Percentiles rank a stretch among this genome's conserved stretches.
These are phyloP conservation scores for Graphilbum ipis-grandicollis DNA, from an alignment of 2,329 filamentous ascomycete genomes.

Conservation along the genomic window DNA sequence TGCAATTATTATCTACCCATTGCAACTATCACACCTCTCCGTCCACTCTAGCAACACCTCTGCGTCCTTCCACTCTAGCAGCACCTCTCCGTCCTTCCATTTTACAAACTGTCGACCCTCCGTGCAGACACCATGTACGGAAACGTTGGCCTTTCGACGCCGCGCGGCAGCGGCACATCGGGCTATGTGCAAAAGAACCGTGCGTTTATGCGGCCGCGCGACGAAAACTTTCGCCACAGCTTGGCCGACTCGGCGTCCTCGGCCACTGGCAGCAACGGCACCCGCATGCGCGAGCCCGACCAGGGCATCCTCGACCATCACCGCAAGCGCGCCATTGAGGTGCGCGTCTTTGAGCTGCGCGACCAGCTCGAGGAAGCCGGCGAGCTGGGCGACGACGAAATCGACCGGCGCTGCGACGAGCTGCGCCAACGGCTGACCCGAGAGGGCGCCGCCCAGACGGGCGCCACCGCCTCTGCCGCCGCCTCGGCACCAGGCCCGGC, in stretches of 20 bases:
- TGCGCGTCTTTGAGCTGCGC: slow-evolving; percentile 79
- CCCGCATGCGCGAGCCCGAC: slow-evolving; percentile 72
- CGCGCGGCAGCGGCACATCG: slow-evolving; percentile 86
- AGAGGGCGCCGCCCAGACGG: slow-evolving; percentile 15
- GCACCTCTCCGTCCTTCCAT: too few species aligned
- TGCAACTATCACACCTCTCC: too few species aligned
- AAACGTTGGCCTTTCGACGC: slow-evolving; percentile 90
- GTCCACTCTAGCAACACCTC: too few species aligned
- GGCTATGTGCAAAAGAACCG: slow-evolving; percentile 96
- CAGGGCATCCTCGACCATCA: slow-evolving; percentile 90
- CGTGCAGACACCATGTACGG: slow-evolving; percentile 52
- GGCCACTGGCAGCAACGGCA: slow-evolving; percentile 52
- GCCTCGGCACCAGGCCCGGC: too few species aligned
- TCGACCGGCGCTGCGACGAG: slow-evolving; percentile 57
- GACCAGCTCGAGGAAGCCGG: slow-evolving; percentile 86
- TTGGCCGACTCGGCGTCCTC: too few species aligned
- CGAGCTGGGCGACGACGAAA: slow-evolving; percentile 75
- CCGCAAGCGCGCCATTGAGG: slow-evolving; percentile 75
- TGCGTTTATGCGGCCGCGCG: slow-evolving; percentile 72
- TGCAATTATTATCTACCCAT: too few species aligned
- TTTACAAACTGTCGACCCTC: too few species aligned
- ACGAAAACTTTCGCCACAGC: slow-evolving; percentile 56
- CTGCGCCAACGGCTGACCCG: slow-evolving; percentile 45
- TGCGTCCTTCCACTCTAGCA: too few species aligned
- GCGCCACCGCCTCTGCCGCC: slow-evolving; percentile 15